These are phyloP conservation scores for Vanrija pseudolonga DNA, from an alignment of 1,284 basidiomycete species.

Conservation along the genomic window DNA sequence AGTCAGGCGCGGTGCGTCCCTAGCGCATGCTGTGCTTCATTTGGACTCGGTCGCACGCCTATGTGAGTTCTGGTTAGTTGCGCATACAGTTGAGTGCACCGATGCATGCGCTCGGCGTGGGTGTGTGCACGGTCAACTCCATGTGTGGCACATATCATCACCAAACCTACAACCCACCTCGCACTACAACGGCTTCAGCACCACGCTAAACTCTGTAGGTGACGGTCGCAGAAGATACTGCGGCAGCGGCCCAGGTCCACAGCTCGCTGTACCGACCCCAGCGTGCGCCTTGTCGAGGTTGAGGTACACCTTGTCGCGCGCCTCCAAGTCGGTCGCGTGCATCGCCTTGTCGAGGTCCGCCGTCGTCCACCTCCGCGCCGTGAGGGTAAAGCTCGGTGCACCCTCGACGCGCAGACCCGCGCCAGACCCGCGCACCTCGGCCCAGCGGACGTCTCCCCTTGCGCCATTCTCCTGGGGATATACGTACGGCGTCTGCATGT, in stretches of 20 bases:
- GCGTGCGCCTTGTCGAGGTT: constrained; percentile 14
- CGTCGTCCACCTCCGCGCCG: constrained; percentile 15
- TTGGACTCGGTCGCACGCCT: too few relatives aligned
- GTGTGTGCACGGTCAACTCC: too few relatives aligned
- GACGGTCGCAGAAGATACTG: constrained; percentile 1
- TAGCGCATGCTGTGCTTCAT: too few relatives aligned
- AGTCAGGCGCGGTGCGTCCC: too few relatives aligned
- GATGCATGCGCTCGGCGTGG: too few relatives aligned
- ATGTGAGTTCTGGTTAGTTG: too few relatives aligned
- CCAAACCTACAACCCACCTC: too few relatives aligned
- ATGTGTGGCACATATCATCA: too few relatives aligned
- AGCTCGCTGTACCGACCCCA: constrained; percentile 15
- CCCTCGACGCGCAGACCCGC: constrained; percentile 9
- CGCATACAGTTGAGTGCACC: too few relatives aligned
- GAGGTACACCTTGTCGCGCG: constrained; percentile 16
- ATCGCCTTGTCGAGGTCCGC: constrained; percentile 9
- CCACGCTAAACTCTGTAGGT: constrained; percentile 2
- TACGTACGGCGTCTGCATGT: constrained; percentile 25
- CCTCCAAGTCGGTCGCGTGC: constrained; percentile 10
- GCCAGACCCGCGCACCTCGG: constrained; percentile 3
- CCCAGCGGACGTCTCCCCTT: constrained; percentile 15
- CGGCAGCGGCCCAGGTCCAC: constrained; percentile 15
- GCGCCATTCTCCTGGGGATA: constrained; percentile 24
- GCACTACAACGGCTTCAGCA: background rate
- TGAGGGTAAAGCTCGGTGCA: constrained; percentile 10